A percentile compares a stretch with the other conserved stretches of the same genome.
Evolutionary conservation across 306 rosid species (phyloP).

Genomic region (Prosopis cineraria): DNA sequence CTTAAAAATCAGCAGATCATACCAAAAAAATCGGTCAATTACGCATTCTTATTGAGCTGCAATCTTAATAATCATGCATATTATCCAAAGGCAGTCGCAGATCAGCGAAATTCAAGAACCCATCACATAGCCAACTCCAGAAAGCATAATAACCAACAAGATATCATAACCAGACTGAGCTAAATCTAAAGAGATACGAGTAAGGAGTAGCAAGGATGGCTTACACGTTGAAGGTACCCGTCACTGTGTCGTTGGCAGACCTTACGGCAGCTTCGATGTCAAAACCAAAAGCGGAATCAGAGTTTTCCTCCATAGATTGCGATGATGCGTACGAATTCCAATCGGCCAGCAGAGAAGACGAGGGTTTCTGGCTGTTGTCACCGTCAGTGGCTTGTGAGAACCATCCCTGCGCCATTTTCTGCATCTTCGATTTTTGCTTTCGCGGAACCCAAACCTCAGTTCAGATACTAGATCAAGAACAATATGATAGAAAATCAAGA

Average conservation of each 20-base stretch:
- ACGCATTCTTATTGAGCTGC: not conserved
- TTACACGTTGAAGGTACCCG: conserved; percentile 88
- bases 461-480: not conserved
- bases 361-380: conserved; percentile 46
- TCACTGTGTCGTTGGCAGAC: conserved; percentile 82
- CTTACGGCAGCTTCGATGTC: conserved; percentile 95
- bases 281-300: conserved; percentile 54
- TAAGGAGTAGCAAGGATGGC: conserved; percentile 21
- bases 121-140: not conserved
- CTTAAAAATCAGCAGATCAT: not conserved
- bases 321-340: conserved; percentile 88
- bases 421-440: conserved; percentile 35
- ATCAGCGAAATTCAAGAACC: not conserved
- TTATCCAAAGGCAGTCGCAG: not conserved
- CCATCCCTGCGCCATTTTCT: conserved; percentile 88
- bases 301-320: conserved; percentile 51
- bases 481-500: not conserved
- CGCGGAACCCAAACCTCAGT: conserved; percentile 7
- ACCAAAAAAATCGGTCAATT: not conserved
- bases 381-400: conserved; percentile 49
- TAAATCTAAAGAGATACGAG: not conserved
- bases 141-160: not conserved
- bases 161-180: conserved; percentile 2
- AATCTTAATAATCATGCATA: not conserved
- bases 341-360: conserved; percentile 69